A percentile compares a stretch with the other conserved stretches of the same genome.
These are phyloP conservation scores for Stagonosporopsis rhizophila DNA, from an alignment of 2,329 filamentous ascomycete species.

Conservation along the genomic window DNA sequence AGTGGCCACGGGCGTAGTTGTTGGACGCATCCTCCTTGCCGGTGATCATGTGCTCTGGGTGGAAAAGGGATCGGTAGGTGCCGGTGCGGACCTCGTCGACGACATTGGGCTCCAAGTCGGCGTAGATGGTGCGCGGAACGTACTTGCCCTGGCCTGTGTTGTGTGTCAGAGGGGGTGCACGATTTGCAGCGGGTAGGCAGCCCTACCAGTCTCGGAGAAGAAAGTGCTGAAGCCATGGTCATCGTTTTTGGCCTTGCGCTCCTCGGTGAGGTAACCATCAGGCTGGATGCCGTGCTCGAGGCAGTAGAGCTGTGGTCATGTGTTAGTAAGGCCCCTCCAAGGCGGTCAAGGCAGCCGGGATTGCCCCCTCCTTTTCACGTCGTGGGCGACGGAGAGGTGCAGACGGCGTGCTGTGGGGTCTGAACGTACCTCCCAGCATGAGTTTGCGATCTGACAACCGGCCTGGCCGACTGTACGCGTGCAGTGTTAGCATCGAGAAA, in stretches of 20 bases:
- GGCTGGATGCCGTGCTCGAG: constrained; percentile 99
- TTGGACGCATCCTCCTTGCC: constrained; percentile 99
- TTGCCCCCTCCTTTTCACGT: constrained; percentile 36
- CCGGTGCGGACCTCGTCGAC: constrained; percentile 99
- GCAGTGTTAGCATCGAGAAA: constrained; percentile 59
- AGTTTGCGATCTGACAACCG: constrained; percentile 99
- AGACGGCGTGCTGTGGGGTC: constrained; percentile 15
- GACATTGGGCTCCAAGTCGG: constrained; percentile 99
- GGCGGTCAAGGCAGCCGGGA: constrained; percentile 40
- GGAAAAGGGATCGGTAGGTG: constrained; percentile 94
- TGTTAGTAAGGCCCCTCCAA: constrained; percentile 41
- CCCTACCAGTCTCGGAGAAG: constrained; percentile 98
- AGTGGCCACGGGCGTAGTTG: constrained; percentile 99
- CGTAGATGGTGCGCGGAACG: constrained; percentile 98
- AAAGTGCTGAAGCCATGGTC: constrained; percentile 99
- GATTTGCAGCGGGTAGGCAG: constrained; percentile 19
- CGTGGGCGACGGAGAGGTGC: constrained; percentile 15
- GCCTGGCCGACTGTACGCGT: constrained; percentile 90
- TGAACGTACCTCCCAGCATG: constrained; percentile 97
- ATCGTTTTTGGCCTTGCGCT: constrained; percentile 90
- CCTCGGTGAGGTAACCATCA: constrained; percentile 97
- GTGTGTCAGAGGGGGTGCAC: constrained; percentile 32
- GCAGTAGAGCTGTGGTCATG: constrained; percentile 83
- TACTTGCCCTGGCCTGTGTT: constrained; percentile 92
- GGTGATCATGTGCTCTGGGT: constrained; percentile 99